These are phyloP conservation scores for Eragrostis tef DNA, from an alignment of 202 grass and related monocot species.

Conservation along the genomic window DNA sequence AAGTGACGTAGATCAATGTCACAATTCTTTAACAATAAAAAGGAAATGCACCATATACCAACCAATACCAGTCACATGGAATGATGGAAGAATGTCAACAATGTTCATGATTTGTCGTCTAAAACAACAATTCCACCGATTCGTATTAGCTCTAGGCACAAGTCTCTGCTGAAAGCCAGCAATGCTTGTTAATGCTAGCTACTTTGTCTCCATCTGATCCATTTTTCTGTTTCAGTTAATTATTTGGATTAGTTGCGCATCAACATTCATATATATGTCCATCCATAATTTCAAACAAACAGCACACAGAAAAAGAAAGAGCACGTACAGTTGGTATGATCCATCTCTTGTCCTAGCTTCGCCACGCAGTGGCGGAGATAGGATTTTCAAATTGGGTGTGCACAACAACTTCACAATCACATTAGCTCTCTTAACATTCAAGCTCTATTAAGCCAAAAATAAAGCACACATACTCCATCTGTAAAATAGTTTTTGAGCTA, in stretches of 20 bases:
- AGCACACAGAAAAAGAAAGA: not conserved
- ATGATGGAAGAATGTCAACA: constrained; percentile 67
- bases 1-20: constrained; percentile 60
- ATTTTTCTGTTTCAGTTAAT: not conserved
- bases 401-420: no score
- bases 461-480: no score
- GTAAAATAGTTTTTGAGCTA: no score
- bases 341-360: constrained; percentile 51
- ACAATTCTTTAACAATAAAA: constrained; percentile 46
- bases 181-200: constrained; percentile 8
- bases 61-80: constrained; percentile 63
- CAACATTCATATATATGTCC: not conserved
- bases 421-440: no score
- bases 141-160: constrained; percentile 25
- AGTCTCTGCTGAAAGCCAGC: not conserved
- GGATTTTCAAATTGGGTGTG: no score
- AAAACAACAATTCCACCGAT: constrained; percentile 26
- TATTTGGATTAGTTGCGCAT: not conserved
- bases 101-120: constrained; percentile 46
- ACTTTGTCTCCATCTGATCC: constrained; percentile 19
- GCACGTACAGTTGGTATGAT: constrained; percentile 38
- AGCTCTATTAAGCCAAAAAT: no score
- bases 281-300: not conserved
- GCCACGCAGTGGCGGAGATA: no score
- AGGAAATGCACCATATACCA: constrained; percentile 47